Evolutionary conservation across 352 stramenopile species (phyloP).

Genomic region (Phytophthora pluvialis): DNA sequence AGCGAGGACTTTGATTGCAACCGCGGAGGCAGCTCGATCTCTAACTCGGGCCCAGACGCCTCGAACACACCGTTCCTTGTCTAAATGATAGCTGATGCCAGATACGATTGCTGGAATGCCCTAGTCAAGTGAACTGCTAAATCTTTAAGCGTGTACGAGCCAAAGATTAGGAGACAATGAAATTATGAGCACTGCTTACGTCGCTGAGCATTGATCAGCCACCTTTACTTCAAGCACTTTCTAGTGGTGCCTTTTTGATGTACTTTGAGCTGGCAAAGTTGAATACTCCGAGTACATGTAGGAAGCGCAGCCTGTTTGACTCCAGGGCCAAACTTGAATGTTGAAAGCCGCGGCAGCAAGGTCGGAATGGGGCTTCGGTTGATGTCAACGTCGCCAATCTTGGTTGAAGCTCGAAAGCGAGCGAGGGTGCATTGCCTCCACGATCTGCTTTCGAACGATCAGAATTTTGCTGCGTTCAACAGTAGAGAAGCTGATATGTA

Average conservation of each 20-base stretch:
- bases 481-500: neutral
- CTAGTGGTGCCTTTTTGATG: neutral
- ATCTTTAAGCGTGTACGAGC: neutral
- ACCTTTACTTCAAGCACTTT: conserved; percentile 7
- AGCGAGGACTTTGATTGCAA: conserved; percentile 8
- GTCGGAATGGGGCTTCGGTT: neutral
- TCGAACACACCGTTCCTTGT: conserved; percentile 14
- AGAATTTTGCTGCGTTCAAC: neutral
- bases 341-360: neutral
- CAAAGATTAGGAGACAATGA: neutral
- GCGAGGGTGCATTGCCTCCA: neutral
- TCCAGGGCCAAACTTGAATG: no score
- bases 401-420: neutral
- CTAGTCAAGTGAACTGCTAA: neutral
- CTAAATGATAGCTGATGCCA: conserved; percentile 11
- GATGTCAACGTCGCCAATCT: neutral
- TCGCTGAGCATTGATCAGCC: neutral
- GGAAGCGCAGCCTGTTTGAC: no score
- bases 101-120: no score
- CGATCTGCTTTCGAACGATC: conserved; percentile 7
- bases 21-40: conserved; percentile 15
- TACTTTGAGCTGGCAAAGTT: no score
- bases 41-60: conserved; percentile 20
- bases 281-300: neutral
- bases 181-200: neutral